Base-by-base conservation (phyloP, 106 monocot species). In the Iris macrosiphon region DNA sequence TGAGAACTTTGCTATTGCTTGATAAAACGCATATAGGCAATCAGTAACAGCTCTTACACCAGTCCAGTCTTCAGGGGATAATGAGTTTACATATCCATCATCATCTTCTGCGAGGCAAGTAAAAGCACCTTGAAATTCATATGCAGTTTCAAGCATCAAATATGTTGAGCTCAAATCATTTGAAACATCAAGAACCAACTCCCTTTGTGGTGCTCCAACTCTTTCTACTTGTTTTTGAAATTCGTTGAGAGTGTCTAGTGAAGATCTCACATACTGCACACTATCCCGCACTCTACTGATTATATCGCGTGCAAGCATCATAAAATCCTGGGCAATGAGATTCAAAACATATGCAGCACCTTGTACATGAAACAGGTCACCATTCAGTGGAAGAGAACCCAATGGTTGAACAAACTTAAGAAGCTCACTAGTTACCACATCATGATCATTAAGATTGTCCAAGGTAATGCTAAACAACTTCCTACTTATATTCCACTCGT, bases 111-210 rank as follows among this genome's bases (percentile, higher is more conserved):
- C 83, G 15, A 88, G 33, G 22, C 63, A 22, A 24, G 18, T 44
- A 40, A 88, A 79, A 19, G 68, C 82, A 26, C 66, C 75, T 51
- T 79, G 67, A 51, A 57, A 73, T 43, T 82, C 69, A 45, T 67
- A 75, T 16, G 73, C 79, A 30, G 65, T 49, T 29, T 79, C 66
- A 49, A 88, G 73, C 88, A 88, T 88, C 9, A 70, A 40, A 52
- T 72, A 88, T 9, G 71, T 73, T 6, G 88, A 72, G 18, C 37
- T 31, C 82, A 82, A 88, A 7, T 53, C 68, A 26, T 56, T 62
- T 10, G 68, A 58, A 18, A 52, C 64, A 57, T 88, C 82, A 29
- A 61, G 20, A 66, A 58, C 40, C 27, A 88, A 50, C 10, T 45
- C 14, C 52, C 75, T 83, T 24, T 68, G 60, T 22, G 59, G 40